Evolutionary conservation across 352 stramenopile species (phyloP).

Genomic region (Globisporangium okanoganense): DNA sequence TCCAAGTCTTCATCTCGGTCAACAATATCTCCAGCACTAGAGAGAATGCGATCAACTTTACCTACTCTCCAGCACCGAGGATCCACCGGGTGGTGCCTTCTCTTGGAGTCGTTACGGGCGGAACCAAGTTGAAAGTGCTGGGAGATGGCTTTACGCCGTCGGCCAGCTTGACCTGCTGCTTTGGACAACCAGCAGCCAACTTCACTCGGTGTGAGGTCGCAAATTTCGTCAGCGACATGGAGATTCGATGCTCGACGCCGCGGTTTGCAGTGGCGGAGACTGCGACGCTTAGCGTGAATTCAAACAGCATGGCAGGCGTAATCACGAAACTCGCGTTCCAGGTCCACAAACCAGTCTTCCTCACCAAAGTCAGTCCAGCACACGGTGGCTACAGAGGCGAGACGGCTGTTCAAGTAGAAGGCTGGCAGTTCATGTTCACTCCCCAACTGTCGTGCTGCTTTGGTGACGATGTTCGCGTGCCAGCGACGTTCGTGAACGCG

Average conservation of each 20-base stretch:
- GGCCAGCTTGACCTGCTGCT: slow-evolving; percentile 49
- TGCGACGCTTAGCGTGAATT: slow-evolving; percentile 23
- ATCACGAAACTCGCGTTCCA: slow-evolving; percentile 18
- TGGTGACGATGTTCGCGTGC: slow-evolving; percentile 29
- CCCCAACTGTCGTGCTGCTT: slow-evolving; percentile 68
- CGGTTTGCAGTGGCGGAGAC: slow-evolving; percentile 9
- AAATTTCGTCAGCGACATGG: slow-evolving; percentile 29
- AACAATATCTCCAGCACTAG: slow-evolving; percentile 20
- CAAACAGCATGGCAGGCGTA: slow-evolving; percentile 8
- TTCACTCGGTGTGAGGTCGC: slow-evolving; percentile 19
- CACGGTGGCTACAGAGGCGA: slow-evolving; percentile 32
- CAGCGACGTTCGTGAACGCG: slow-evolving; percentile 62
- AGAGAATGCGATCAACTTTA: slow-evolving; percentile 25
- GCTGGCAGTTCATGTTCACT: slow-evolving; percentile 49
- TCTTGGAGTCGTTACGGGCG: slow-evolving; percentile 30
- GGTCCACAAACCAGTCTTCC: slow-evolving; percentile 24
- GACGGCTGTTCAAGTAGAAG: slow-evolving; percentile 37
- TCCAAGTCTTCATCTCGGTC: slow-evolving; percentile 25
- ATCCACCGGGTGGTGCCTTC: slow-evolving; percentile 43
- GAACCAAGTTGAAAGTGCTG: slow-evolving; percentile 29
- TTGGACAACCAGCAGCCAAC: slow-evolving; percentile 16
- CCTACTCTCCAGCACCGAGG: slow-evolving; percentile 26
- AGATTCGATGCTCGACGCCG: slow-evolving; percentile 28
- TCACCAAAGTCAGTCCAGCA: slow-evolving; percentile 25
- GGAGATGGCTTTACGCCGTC: slow-evolving; percentile 42